Evolutionary conservation across 371 early-diverging fungal genomes (phyloP).

Genomic region (Mucor mucedo): DNA sequence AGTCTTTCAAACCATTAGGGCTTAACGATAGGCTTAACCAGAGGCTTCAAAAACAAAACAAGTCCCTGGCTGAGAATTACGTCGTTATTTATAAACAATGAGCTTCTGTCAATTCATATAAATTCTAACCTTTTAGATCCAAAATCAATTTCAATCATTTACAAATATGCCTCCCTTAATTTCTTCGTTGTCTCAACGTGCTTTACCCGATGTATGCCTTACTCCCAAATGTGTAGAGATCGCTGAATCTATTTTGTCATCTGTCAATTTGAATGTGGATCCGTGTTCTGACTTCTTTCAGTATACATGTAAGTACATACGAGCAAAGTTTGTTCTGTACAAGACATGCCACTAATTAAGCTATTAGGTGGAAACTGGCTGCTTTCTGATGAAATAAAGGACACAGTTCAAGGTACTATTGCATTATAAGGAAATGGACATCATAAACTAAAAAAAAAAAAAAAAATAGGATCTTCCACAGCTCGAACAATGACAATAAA

Average conservation of each 20-base stretch:
- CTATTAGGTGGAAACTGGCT: not conserved
- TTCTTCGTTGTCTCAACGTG: not conserved
- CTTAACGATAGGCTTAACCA: no score
- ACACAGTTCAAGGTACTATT: not conserved
- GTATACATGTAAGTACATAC: conserved; percentile 46
- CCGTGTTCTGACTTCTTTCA: conserved; percentile 52
- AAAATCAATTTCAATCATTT: no score
- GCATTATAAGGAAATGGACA: no score
- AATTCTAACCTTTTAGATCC: no score
- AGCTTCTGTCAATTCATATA: no score
- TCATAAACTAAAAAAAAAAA: no score
- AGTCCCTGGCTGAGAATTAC: no score
- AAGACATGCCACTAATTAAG: not conserved
- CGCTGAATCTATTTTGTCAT: not conserved
- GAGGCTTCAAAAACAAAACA: no score
- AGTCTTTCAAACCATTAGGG: no score
- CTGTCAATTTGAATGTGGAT: conserved; percentile 34
- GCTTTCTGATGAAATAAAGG: not conserved
- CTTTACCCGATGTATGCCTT: not conserved
- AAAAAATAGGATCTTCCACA: no score
- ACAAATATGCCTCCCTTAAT: not conserved
- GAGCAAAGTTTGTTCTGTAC: not conserved
- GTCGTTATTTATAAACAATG: no score
- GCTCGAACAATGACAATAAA: no score
- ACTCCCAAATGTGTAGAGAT: not conserved